Evolutionary conservation across 2,329 filamentous ascomycete genomes (phyloP), one percentile per base, ranked within the genome.

Genomic region (Botryosphaeria agaves): DNA sequence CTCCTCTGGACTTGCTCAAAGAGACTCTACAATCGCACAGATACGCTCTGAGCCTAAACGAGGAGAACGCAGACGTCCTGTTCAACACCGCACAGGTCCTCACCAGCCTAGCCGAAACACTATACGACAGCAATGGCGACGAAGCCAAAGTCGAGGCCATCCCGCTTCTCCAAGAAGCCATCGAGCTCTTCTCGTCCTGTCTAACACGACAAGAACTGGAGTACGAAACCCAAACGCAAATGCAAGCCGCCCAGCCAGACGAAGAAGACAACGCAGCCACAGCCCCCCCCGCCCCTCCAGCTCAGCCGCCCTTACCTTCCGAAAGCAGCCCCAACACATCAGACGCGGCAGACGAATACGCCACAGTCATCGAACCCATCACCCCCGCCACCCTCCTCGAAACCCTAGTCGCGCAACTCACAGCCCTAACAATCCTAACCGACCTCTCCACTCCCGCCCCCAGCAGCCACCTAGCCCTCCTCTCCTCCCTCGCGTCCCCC

Each of bases 11-110:
- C n/a, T 56, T 72, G 15, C 50, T 82, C 14, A 56, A 66, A 24
- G 61, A 68, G 34, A 69, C 76, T 1, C 49, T 82, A 15, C 56
- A 62, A 16, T 76, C 75, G 2, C 76, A 81, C 47, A 63, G 64
- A 32, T 62, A 66, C 44, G 75, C 76, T 3, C 51, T 76, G 17
- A 50, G 48, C 2, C 48, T 81, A 18, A 64, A 73, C 14, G 60
- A 66, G 29, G 62, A 71, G 24, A 78, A 79, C 45, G 58, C 72
- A 1, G 75, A 83, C 49, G 62, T 70, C 4, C 54, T 78, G 6
- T 83, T 81, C 57, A 83, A 82, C 45, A 74, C 71, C 5, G 72
- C 69, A 2, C 76, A 81, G 48, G 70, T 79, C 3, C 56, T 81
- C 21, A 75, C 69, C 1, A 71, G 66, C 37, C 56, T 81, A 21